Base-by-base conservation (phyloP, 768 basidiomycete genomes). In the Kwoniella europaea region DNA sequence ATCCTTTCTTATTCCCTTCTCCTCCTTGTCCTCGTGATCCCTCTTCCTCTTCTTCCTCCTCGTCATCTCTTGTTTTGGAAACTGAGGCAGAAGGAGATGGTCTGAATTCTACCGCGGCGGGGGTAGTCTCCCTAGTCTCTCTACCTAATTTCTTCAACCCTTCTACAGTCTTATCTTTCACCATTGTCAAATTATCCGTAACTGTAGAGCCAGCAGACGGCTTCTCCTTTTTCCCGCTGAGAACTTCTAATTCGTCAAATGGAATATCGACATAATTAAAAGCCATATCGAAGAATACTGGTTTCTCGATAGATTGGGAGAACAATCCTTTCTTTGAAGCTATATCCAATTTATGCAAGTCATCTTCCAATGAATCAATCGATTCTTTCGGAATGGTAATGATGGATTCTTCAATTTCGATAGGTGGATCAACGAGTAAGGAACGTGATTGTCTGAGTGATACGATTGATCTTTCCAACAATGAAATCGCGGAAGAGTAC, bases 251-350 rank as follows among this genome's bases (percentile, higher is more conserved):
- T 62, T 88, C 85, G 56, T 92, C 91, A 89, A 94, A 90, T 77
- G 94, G 92, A 69, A 94, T 83, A 73, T 91, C 89, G 65, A 93
- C 90, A 79, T 96, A 97, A 84, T 96, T 97, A 77, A 94, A 89
- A 18, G 93, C 94, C 71, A 93, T 91, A 81, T 97, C 92, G 84
- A 95, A 97, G 86, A 98, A 97, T 52, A 93, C 78, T 16, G 93
- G 92, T 80, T 96, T 96, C 85, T 90, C 90, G 78, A 90, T 67
- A n/a, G 86, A 50, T 86, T 82, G 75, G 6, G 75, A 77, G 63
- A 82, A 82, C 63, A 82, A 71, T 9, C 76, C 79, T 46, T 77
- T 71, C 63, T 83, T 83, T 10, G 78, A 73, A 1, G 78, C 75
- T 7, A 68, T 52, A 15, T 81, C 81, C 2, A 83, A 71, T 18